These are phyloP conservation scores for Trichoderma afroharzianum DNA, from an alignment of 2,329 filamentous ascomycete species.

Conservation along the genomic window DNA sequence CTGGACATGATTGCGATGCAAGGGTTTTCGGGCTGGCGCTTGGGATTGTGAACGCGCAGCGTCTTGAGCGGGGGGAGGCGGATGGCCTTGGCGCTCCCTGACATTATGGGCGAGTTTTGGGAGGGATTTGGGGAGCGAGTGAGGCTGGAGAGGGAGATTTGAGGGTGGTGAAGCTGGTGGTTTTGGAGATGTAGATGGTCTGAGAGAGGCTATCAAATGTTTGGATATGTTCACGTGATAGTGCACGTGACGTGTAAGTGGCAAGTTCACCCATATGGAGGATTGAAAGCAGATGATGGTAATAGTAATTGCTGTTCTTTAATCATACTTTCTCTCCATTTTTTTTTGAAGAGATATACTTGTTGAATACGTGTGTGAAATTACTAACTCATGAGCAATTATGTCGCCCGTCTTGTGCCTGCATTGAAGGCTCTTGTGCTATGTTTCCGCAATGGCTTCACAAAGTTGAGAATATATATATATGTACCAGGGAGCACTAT, in stretches of 20 bases:
- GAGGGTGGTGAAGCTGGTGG: not conserved
- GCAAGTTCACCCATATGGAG: not conserved
- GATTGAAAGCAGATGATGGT: not conserved
- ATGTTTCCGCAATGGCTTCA: not conserved
- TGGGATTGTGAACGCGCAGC: conserved; percentile 53
- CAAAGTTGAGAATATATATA: too few species aligned
- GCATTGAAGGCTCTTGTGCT: not conserved
- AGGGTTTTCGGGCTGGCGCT: conserved; percentile 47
- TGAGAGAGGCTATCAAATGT: not conserved
- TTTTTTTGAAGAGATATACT: not conserved
- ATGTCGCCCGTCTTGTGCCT: not conserved
- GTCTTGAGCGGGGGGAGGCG: conserved; percentile 55
- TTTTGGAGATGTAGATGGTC: conserved; percentile 4
- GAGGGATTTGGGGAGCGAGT: not conserved
- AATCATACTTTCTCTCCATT: not conserved
- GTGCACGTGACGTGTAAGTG: not conserved
- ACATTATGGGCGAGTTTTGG: conserved; percentile 34
- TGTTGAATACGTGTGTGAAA: not conserved
- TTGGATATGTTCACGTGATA: not conserved
- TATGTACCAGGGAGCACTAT: not conserved
- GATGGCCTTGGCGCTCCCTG: conserved; percentile 47
- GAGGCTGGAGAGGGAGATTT: not conserved
- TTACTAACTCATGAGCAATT: not conserved
- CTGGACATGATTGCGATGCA: conserved; percentile 56
- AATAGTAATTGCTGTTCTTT: not conserved